phyloP scores from a whole-genome alignment of 371 early-diverging fungal genomes.

The Rhizomucor miehei region DNA sequence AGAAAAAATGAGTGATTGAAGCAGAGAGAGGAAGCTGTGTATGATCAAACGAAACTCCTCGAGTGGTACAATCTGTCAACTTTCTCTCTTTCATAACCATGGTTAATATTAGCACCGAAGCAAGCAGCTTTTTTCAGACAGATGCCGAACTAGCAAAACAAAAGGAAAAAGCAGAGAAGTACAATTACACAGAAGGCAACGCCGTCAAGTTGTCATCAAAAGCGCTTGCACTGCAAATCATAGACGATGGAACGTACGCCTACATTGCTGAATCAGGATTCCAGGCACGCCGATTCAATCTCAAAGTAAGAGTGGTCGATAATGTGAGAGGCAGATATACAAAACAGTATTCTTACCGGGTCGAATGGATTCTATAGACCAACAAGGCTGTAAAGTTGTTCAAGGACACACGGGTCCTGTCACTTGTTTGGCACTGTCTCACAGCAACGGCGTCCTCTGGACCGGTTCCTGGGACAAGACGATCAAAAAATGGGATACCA shows the following conservation, averaged over 20 bases:
- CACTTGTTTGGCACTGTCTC: constrained; percentile 59
- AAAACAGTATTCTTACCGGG: too few species aligned
- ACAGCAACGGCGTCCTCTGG: constrained; percentile 45
- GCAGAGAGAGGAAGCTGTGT: too few species aligned
- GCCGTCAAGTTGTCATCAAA: constrained; percentile 65
- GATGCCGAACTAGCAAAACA: constrained; percentile 66
- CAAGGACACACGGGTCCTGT: constrained; percentile 82
- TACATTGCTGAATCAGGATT: constrained; percentile 66
- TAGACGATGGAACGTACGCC: constrained; percentile 29
- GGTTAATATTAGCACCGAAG: constrained; percentile 54
- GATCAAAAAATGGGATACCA: constrained; percentile 64
- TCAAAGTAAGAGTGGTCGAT: constrained; percentile 49
- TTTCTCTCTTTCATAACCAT: constrained; percentile 12
- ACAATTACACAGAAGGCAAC: constrained; percentile 60
- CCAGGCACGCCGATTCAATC: constrained; percentile 52
- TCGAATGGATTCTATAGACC: constrained; percentile 54
- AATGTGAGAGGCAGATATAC: too few species aligned
- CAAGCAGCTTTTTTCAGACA: constrained; percentile 76
- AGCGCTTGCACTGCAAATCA: constrained; percentile 49
- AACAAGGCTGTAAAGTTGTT: constrained; percentile 59
- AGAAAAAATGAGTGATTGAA: too few species aligned
- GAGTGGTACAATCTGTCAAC: too few species aligned
- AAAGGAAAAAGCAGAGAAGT: constrained; percentile 57
- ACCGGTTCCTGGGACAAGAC: constrained; percentile 88
- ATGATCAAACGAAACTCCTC: too few species aligned